Percentiles rank a stretch among this genome's conserved stretches.
Conservation (phyloP, 768 basidiomycete species). For the Leccinum ochraceum region DNA sequence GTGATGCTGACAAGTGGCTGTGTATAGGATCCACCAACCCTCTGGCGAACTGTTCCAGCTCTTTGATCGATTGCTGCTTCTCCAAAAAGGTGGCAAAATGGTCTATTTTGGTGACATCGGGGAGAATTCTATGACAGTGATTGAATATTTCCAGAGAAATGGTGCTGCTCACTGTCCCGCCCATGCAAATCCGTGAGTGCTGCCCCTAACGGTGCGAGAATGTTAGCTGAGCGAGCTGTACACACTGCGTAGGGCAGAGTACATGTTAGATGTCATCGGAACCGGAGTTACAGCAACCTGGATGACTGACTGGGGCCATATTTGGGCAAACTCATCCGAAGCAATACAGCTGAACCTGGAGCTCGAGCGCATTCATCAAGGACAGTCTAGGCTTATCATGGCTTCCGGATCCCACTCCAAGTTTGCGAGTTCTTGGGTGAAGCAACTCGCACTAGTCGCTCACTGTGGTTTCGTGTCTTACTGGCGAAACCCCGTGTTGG, state of each 20-base stretch:
- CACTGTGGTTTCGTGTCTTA: conserved; percentile 34
- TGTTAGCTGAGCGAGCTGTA: background rate
- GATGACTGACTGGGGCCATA: conserved; percentile 48
- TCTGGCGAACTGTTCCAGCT: conserved; percentile 51
- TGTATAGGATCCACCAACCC: conserved; percentile 32
- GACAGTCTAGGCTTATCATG: conserved; percentile 25
- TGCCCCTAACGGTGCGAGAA: background rate
- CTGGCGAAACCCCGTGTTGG: conserved; percentile 44
- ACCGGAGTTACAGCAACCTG: conserved; percentile 52
- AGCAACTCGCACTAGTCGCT: conserved; percentile 35
- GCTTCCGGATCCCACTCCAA: conserved; percentile 27
- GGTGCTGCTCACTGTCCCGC: conserved; percentile 21
- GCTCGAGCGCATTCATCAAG: conserved; percentile 46
- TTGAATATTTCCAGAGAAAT: conserved; percentile 27
- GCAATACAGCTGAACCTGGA: conserved; percentile 38
- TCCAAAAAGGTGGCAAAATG: conserved; percentile 57
- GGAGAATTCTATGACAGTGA: conserved; percentile 21
- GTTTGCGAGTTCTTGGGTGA: conserved; percentile 42
- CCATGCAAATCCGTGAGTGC: conserved; percentile 27
- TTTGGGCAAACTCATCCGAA: conserved; percentile 49
- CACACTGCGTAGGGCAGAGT: conserved; percentile 40
- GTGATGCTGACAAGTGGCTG: background rate
- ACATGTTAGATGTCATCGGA: conserved; percentile 55
- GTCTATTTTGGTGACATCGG: conserved; percentile 63
- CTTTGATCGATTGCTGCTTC: conserved; percentile 52